These are phyloP conservation scores for Calonectria crousiana DNA, from an alignment of 2,329 filamentous ascomycete genomes.

Conservation along the genomic window DNA sequence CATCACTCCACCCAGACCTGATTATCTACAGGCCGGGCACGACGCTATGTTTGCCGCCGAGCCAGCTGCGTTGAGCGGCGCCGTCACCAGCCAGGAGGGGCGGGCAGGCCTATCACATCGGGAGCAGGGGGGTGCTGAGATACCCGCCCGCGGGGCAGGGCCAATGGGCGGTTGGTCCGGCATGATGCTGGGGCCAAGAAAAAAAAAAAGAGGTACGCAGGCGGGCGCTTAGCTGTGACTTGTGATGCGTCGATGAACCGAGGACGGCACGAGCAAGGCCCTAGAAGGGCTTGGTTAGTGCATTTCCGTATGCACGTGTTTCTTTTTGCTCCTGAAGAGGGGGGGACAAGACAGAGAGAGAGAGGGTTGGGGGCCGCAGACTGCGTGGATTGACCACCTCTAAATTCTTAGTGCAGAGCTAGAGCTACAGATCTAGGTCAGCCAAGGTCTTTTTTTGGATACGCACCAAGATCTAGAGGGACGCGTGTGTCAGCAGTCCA, in stretches of 20 bases:
- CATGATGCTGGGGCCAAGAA: not conserved
- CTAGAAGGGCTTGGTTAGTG: not conserved
- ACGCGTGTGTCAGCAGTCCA: not conserved
- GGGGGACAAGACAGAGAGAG: not conserved
- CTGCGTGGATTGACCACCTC: not conserved
- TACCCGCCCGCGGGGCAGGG: not conserved
- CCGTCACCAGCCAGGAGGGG: not conserved
- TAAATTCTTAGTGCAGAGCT: not conserved
- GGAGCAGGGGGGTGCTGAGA: not conserved
- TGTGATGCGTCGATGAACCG: constrained; percentile 7
- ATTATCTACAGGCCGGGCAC: not conserved
- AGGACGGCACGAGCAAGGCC: not conserved
- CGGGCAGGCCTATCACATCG: not conserved
- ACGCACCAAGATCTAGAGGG: not conserved
- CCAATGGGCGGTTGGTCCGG: not conserved
- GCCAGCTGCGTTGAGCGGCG: not conserved
- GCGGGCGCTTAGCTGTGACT: constrained; percentile 18
- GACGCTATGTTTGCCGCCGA: not conserved
- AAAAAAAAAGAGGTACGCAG: not conserved
- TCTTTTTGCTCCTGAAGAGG: too few relatives aligned
- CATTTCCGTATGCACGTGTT: not conserved
- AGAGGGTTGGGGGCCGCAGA: not conserved
- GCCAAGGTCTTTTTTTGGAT: not conserved
- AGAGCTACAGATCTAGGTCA: not conserved
- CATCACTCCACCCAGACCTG: not conserved